Evolutionary conservation across 2,329 filamentous ascomycete genomes (phyloP).

Genomic region (Aspergillus vadensis): DNA sequence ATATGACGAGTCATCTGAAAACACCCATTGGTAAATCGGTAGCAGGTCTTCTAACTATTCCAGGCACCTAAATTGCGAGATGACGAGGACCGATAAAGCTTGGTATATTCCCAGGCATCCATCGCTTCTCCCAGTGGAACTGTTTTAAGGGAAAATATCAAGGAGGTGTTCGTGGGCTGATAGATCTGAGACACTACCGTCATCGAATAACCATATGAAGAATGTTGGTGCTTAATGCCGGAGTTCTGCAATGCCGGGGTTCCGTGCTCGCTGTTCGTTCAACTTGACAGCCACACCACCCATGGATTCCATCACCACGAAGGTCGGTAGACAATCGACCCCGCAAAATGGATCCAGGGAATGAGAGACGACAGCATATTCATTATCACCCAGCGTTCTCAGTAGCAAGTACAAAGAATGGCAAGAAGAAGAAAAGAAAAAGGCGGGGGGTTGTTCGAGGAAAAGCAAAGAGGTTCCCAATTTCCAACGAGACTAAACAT

Average conservation of each 20-base stretch:
- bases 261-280: not conserved
- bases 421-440: not conserved
- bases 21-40: not conserved
- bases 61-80: too few species aligned
- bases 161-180: not conserved
- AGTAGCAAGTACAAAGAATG: not conserved
- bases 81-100: not conserved
- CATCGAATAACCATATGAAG: not conserved
- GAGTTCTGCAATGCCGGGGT: not conserved
- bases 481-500: not conserved
- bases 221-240: not conserved
- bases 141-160: not conserved
- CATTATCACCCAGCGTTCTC: not conserved
- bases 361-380: not conserved
- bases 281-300: not conserved
- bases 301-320: not conserved
- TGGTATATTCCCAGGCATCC: not conserved
- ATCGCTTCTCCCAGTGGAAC: not conserved
- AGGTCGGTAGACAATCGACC: not conserved
- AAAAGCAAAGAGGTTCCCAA: not conserved
- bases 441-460: not conserved
- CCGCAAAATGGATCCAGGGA: not conserved
- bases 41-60: not conserved
- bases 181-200: not conserved
- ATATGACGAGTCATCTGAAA: not conserved